Conservation (phyloP, 805 yeast species). For the Scheffersomyces amazonensis region DNA sequence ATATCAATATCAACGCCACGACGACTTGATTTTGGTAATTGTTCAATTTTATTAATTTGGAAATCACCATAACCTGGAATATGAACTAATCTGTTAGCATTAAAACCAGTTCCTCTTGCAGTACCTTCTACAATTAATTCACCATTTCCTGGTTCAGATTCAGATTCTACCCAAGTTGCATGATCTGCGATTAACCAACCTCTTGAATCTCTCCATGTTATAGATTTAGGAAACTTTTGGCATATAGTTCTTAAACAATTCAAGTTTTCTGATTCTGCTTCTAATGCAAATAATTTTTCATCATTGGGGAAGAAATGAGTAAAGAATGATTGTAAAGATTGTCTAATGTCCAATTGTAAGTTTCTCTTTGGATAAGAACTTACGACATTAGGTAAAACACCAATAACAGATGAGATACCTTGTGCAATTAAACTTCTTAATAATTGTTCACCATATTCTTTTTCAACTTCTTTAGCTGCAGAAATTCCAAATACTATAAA, state of each 20-base stretch:
- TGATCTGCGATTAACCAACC: constrained; percentile 81
- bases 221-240: constrained; percentile 80
- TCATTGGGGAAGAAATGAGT: constrained; percentile 56
- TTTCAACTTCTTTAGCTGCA: constrained; percentile 79
- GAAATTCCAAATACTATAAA: constrained; percentile 87
- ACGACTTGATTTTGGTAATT: constrained; percentile 17
- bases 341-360: constrained; percentile 62
- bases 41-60: constrained; percentile 68
- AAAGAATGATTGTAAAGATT: constrained; percentile 41
- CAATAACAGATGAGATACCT: constrained; percentile 81
- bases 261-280: constrained; percentile 62
- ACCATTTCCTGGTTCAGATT: constrained; percentile 25
- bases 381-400: constrained; percentile 74
- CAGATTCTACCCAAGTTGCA: constrained; percentile 39
- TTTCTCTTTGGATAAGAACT: constrained; percentile 68
- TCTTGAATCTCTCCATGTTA: constrained; percentile 91
- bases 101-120: constrained; percentile 83
- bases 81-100: constrained; percentile 74
- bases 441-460: constrained; percentile 80
- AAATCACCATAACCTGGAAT: constrained; percentile 90
- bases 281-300: constrained; percentile 74
- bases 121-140: constrained; percentile 69
- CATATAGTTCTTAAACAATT: constrained; percentile 74
- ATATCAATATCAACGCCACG: constrained; percentile 19
- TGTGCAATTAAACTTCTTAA: constrained; percentile 86